phyloP scores from a whole-genome alignment of 2,329 filamentous ascomycete species.

The Cladosporium sp. region DNA sequence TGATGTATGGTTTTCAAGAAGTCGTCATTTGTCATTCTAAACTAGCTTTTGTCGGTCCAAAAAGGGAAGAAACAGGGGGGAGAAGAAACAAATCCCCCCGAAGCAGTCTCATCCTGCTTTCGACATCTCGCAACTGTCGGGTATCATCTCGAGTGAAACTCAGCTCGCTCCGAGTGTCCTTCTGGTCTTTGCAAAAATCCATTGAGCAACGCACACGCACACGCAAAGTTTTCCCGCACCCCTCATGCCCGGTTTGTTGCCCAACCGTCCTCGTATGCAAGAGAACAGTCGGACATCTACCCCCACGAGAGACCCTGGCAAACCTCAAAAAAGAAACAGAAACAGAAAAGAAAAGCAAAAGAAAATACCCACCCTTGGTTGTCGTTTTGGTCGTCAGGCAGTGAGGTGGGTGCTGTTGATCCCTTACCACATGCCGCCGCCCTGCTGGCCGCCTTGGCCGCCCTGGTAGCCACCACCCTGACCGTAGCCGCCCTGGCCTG shows the following conservation, averaged over 20 bases:
- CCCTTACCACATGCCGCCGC: slow-evolving; percentile 18
- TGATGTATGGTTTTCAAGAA: neutral
- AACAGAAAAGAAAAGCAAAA: too few species aligned
- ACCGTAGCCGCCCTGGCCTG: slow-evolving; percentile 23
- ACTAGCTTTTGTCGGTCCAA: slow-evolving; percentile 10
- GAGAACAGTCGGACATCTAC: neutral
- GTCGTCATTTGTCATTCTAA: slow-evolving; percentile 8
- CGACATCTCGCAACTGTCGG: slow-evolving; percentile 10
- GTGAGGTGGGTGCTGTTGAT: neutral
- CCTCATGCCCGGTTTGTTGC: slow-evolving; percentile 8
- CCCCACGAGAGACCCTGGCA: slow-evolving; percentile 3
- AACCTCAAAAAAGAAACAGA: neutral
- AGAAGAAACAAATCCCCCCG: neutral
- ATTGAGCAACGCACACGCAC: neutral
- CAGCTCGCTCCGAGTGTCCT: slow-evolving; percentile 11
- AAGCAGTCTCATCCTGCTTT: slow-evolving; percentile 12
- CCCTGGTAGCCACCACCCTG: slow-evolving; percentile 22
- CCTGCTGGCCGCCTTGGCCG: slow-evolving; percentile 18
- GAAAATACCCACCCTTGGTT: too few species aligned
- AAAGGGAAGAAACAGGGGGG: neutral
- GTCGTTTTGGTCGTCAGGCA: neutral
- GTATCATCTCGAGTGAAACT: slow-evolving; percentile 13
- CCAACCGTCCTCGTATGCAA: neutral
- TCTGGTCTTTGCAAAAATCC: slow-evolving; percentile 15
- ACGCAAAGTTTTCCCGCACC: slow-evolving; percentile 11